Evolutionary conservation across 1,284 basidiomycete species (phyloP).

Genomic region (Singerocomus inundabilis): DNA sequence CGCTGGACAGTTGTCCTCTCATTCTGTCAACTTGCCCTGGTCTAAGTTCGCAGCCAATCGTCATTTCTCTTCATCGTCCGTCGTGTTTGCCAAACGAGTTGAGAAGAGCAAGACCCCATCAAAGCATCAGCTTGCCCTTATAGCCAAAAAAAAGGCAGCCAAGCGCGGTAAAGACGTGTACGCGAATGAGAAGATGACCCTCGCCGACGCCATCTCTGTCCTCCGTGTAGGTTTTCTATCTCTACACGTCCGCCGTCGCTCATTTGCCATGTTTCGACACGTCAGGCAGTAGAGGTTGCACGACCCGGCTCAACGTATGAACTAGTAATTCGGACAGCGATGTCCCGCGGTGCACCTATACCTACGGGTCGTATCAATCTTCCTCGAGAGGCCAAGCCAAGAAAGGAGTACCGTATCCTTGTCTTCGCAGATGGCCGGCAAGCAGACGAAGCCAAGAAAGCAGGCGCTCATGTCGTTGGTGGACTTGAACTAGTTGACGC

Average conservation of each 20-base stretch:
- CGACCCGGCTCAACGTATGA: slow-evolving; percentile 76
- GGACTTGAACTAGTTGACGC: slow-evolving; percentile 81
- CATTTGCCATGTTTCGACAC: slow-evolving; percentile 1
- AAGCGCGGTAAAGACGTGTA: slow-evolving; percentile 44
- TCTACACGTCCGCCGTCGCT: neutral
- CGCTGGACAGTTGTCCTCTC: slow-evolving; percentile 46
- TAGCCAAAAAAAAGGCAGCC: slow-evolving; percentile 39
- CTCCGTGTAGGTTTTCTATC: slow-evolving; percentile 55
- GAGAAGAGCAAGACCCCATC: slow-evolving; percentile 53
- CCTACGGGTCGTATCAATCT: slow-evolving; percentile 77
- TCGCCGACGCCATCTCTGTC: slow-evolving; percentile 63
- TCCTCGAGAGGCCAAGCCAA: slow-evolving; percentile 72
- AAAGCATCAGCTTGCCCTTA: slow-evolving; percentile 61
- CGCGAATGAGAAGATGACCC: slow-evolving; percentile 58
- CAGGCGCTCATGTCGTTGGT: slow-evolving; percentile 86
- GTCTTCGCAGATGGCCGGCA: slow-evolving; percentile 84
- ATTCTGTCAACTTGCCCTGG: neutral
- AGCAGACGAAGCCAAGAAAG: slow-evolving; percentile 74
- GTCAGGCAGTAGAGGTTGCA: slow-evolving; percentile 76
- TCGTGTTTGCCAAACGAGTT: slow-evolving; percentile 45
- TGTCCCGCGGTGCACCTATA: slow-evolving; percentile 70
- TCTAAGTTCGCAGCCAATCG: slow-evolving; percentile 25
- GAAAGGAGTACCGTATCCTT: slow-evolving; percentile 71
- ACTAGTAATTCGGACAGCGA: slow-evolving; percentile 75
- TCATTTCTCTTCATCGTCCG: slow-evolving; percentile 50